A percentile compares a stretch with the other conserved stretches of the same genome.
Conservation (phyloP, 1,284 basidiomycete genomes). For the Ceratobasidium papillatum region DNA sequence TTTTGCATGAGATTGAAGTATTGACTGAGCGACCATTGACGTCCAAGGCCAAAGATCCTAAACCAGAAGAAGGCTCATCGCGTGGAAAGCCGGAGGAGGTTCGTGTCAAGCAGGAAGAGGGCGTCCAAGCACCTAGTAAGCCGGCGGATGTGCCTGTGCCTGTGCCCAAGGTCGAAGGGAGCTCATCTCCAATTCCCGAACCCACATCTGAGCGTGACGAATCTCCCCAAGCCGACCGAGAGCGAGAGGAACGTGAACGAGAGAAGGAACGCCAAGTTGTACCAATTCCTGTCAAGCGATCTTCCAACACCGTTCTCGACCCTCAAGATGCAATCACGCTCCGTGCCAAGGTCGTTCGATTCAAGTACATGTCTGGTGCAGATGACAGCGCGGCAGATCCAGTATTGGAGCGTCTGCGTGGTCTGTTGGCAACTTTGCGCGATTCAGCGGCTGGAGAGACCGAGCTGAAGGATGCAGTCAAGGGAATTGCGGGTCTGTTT, state of each 20-base stretch:
- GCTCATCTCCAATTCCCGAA: constrained; percentile 16
- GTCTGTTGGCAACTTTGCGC: constrained; percentile 70
- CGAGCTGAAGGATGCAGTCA: constrained; percentile 69
- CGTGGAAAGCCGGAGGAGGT: constrained; percentile 42
- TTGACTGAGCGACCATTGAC: constrained; percentile 71
- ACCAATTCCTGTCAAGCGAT: constrained; percentile 34
- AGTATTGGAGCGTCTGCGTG: constrained; percentile 70
- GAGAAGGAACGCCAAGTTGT: constrained; percentile 15
- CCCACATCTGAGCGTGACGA: constrained; percentile 29
- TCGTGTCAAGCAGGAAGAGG: constrained; percentile 11
- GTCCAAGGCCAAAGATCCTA: constrained; percentile 56
- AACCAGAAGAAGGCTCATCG: constrained; percentile 45
- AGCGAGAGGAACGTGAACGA: constrained; percentile 7
- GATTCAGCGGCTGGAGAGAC: constrained; percentile 66
- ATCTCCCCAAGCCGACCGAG: constrained; percentile 17
- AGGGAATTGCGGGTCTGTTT: constrained; percentile 81
- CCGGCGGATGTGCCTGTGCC: background rate
- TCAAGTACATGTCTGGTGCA: constrained; percentile 70
- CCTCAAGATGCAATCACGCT: constrained; percentile 91
- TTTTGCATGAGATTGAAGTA: constrained; percentile 88
- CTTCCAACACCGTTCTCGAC: constrained; percentile 57
- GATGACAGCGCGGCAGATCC: constrained; percentile 69
- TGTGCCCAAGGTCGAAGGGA: background rate
- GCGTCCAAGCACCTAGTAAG: background rate
- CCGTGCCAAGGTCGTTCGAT: constrained; percentile 83